phyloP scores from a whole-genome alignment of 2,329 filamentous ascomycete species.

The Atkinsonella hypoxylon region DNA sequence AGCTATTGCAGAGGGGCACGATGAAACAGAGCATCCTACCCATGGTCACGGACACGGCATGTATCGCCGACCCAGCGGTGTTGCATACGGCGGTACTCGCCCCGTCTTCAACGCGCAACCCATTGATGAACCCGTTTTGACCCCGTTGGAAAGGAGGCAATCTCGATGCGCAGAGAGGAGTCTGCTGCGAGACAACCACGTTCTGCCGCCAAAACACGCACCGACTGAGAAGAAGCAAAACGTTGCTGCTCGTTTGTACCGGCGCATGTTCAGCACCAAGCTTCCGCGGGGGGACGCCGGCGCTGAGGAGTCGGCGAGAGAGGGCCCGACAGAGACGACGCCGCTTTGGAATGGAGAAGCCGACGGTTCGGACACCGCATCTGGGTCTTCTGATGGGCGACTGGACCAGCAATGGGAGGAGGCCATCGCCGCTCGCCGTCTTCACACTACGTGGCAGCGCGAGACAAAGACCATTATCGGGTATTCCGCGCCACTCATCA shows the following conservation, averaged over 20 bases:
- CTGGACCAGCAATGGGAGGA: constrained; percentile 72
- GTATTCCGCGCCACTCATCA: constrained; percentile 58
- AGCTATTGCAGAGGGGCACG: constrained; percentile 18
- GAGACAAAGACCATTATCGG: constrained; percentile 69
- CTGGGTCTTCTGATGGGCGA: constrained; percentile 33
- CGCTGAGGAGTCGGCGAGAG: constrained; percentile 23
- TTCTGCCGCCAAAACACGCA: constrained; percentile 48
- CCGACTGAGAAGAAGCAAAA: constrained; percentile 18
- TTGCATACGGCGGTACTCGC: constrained; percentile 59
- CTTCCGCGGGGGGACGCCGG: constrained; percentile 26
- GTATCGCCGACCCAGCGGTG: constrained; percentile 68
- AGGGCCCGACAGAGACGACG: constrained; percentile 26
- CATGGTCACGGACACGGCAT: constrained; percentile 35
- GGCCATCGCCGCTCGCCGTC: constrained; percentile 66
- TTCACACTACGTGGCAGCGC: constrained; percentile 83
- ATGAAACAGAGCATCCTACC: constrained; percentile 23
- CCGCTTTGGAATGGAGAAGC: constrained; percentile 22
- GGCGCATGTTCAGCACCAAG: constrained; percentile 44
- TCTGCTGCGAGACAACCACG: constrained; percentile 52
- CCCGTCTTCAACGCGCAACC: constrained; percentile 53
- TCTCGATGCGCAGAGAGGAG: constrained; percentile 47
- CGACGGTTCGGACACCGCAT: constrained; percentile 17
- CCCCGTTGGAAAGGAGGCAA: constrained; percentile 41
- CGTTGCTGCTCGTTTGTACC: constrained; percentile 30
- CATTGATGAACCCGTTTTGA: constrained; percentile 35